These are phyloP conservation scores for Penstemon eatonii DNA, from an alignment of 257 asterid species.

Conservation along the genomic window DNA sequence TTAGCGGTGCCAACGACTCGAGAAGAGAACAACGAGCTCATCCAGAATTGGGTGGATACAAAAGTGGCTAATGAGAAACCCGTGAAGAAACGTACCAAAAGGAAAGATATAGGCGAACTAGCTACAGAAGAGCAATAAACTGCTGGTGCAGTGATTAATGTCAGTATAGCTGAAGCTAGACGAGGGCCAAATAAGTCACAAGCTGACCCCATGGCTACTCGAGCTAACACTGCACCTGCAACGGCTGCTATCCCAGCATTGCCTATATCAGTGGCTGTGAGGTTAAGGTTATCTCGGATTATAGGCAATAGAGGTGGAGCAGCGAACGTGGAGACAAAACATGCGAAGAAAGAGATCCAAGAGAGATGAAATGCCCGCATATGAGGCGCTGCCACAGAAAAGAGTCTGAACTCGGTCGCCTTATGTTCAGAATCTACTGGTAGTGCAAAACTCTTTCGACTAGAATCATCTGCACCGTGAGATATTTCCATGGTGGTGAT, in stretches of 20 bases:
- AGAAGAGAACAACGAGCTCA: conserved; percentile 73
- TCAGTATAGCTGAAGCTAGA: conserved; percentile 65
- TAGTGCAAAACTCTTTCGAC: conserved; percentile 40
- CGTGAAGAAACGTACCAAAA: conserved; percentile 63
- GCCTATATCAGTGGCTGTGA: conserved; percentile 86
- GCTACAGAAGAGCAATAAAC: conserved; percentile 56
- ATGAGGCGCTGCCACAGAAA: conserved; percentile 66
- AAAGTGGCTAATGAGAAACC: conserved; percentile 84
- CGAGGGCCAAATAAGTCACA: conserved; percentile 85
- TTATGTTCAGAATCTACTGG: conserved; percentile 86
- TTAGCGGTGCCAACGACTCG: conserved; percentile 80
- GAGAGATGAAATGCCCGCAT: conserved; percentile 88
- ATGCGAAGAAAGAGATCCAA: conserved; percentile 83
- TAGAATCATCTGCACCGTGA: conserved; percentile 23
- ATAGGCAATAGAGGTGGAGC: conserved; percentile 84
- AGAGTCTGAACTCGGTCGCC: conserved; percentile 52
- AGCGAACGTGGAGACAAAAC: conserved; percentile 86
- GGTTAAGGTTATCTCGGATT: conserved; percentile 77
- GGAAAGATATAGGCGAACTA: conserved; percentile 47
- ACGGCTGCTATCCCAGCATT: conserved; percentile 86
- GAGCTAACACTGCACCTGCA: conserved; percentile 80
- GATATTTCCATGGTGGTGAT: conserved; percentile 41
- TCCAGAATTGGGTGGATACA: conserved; percentile 91
- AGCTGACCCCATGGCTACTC: conserved; percentile 83
- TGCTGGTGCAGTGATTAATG: conserved; percentile 73